Evolutionary conservation across 2,329 filamentous ascomycete species (phyloP).

Genomic region (Fusarium armeniacum): DNA sequence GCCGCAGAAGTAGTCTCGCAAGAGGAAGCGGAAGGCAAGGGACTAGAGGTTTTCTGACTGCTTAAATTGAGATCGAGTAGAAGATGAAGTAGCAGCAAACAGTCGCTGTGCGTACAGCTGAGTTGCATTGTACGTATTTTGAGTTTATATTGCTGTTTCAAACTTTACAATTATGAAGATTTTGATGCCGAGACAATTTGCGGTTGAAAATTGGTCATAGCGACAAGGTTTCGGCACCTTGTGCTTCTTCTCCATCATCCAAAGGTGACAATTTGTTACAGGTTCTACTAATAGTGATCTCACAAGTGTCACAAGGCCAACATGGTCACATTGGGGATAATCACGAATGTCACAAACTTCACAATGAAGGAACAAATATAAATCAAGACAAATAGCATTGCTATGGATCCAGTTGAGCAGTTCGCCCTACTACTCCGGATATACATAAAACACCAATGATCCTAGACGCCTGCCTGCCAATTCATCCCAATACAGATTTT

Average conservation of each 20-base stretch:
- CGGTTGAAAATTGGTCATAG: background rate
- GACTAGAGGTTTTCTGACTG: background rate
- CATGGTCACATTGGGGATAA: background rate
- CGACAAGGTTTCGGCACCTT: background rate
- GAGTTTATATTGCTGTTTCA: background rate
- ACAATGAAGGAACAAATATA: background rate
- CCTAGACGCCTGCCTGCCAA: slow-evolving; percentile 38
- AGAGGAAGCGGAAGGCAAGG: background rate
- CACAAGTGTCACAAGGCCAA: background rate
- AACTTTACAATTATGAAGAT: background rate
- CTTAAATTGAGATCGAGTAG: background rate
- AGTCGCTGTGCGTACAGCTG: background rate
- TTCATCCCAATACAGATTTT: slow-evolving; percentile 37
- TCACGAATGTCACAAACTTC: background rate
- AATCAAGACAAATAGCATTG: slow-evolving; percentile 44
- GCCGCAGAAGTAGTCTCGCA: background rate
- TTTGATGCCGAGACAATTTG: background rate
- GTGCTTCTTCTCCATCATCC: background rate
- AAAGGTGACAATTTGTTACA: background rate
- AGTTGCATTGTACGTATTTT: background rate
- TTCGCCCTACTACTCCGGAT: slow-evolving; percentile 46
- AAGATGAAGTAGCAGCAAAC: background rate
- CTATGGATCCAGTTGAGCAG: slow-evolving; percentile 44
- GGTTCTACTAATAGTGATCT: background rate
- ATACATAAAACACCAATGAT: slow-evolving; percentile 46